phyloP scores from a whole-genome alignment of 176 grass and related monocot species.

The Poa pratensis region DNA sequence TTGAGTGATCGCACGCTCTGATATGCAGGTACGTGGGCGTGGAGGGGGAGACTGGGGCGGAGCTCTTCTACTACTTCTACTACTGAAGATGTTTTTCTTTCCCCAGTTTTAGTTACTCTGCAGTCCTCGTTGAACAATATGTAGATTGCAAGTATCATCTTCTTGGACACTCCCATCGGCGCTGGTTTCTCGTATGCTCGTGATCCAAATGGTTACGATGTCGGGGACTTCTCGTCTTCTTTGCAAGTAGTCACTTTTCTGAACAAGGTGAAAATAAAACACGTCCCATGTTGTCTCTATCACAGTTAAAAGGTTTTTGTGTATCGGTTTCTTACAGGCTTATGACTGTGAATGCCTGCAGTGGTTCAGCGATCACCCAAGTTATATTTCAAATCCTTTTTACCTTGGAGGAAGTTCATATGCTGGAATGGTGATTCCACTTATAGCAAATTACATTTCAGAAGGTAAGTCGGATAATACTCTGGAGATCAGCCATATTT shows the following conservation, averaged over 20 bases:
- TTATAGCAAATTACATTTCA: slow-evolving; percentile 48
- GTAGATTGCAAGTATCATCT: slow-evolving; percentile 63
- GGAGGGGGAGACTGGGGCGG: too few relatives aligned
- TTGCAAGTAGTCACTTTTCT: slow-evolving; percentile 56
- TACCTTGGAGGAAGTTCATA: slow-evolving; percentile 73
- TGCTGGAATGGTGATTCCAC: slow-evolving; percentile 52
- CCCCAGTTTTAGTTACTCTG: neutral
- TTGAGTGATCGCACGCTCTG: too few relatives aligned
- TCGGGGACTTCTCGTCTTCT: slow-evolving; percentile 50
- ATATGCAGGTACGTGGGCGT: too few relatives aligned
- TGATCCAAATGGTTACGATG: slow-evolving; percentile 47
- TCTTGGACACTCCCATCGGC: slow-evolving; percentile 67
- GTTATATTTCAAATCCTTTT: slow-evolving; percentile 50
- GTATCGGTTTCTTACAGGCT: too few relatives aligned
- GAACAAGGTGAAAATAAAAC: slow-evolving; percentile 45
- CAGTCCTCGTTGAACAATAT: neutral
- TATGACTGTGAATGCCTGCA: neutral
- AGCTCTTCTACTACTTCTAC: too few relatives aligned
- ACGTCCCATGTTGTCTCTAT: too few relatives aligned
- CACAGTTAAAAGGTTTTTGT: neutral
- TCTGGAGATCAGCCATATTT: too few relatives aligned
- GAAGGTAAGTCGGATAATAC: slow-evolving; percentile 45
- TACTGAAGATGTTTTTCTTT: neutral
- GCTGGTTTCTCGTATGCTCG: slow-evolving; percentile 63
- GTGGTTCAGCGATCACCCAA: slow-evolving; percentile 63